phyloP scores from a whole-genome alignment of 768 basidiomycete species.

The Mycena albidolilacea region DNA sequence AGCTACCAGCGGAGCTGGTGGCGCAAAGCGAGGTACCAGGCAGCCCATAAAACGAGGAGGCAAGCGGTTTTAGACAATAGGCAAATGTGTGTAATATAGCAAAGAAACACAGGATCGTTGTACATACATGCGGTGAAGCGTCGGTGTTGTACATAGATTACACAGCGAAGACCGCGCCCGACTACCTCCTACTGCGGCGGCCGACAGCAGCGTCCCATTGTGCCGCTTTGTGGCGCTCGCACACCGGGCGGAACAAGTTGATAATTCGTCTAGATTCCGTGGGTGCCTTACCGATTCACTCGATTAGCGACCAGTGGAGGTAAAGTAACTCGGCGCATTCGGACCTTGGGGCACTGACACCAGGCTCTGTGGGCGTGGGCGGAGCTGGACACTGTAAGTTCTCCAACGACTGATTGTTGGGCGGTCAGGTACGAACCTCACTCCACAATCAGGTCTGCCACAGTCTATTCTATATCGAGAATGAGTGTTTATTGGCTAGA shows the following conservation, averaged over 20 bases:
- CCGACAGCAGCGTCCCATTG: slow-evolving; percentile 37
- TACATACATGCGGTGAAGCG: neutral
- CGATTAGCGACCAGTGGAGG: neutral
- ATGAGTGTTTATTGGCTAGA: neutral
- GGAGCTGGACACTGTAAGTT: slow-evolving; percentile 15
- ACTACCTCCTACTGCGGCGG: slow-evolving; percentile 29
- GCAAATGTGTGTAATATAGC: neutral
- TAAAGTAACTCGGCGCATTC: neutral
- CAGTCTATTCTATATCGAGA: slow-evolving; percentile 33
- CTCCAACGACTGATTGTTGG: neutral
- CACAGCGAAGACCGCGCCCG: neutral
- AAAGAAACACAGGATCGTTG: neutral
- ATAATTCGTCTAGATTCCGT: slow-evolving; percentile 31
- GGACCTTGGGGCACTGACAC: slow-evolving; percentile 38
- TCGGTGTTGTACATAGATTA: neutral
- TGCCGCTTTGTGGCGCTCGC: slow-evolving; percentile 37
- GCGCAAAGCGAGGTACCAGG: slow-evolving; percentile 66
- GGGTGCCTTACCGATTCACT: neutral
- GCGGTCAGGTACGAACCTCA: slow-evolving; percentile 21
- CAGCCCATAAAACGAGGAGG: slow-evolving; percentile 86
- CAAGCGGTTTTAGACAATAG: slow-evolving; percentile 73
- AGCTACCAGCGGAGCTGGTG: slow-evolving; percentile 48
- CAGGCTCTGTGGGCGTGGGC: slow-evolving; percentile 27
- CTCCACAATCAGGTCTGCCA: slow-evolving; percentile 32
- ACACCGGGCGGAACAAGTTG: slow-evolving; percentile 40